phyloP scores from a whole-genome alignment of 2,329 filamentous ascomycete genomes.

The Ustulina deusta region DNA sequence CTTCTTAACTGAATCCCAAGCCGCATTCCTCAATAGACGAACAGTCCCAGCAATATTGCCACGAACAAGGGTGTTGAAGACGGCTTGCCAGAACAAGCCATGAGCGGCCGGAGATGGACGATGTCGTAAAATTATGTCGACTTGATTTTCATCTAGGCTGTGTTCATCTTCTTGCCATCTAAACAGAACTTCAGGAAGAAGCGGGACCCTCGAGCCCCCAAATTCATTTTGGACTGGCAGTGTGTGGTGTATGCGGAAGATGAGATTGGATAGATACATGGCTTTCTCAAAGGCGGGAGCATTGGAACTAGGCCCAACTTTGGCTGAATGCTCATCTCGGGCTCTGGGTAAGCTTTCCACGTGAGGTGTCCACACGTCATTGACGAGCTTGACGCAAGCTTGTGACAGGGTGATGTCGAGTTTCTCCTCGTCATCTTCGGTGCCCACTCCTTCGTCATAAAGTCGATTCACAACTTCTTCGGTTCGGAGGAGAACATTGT shows the following conservation, averaged over 20 bases:
- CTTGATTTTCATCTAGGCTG: conserved; percentile 75
- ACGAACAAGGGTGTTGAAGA: conserved; percentile 80
- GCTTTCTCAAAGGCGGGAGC: conserved; percentile 79
- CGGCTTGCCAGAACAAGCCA: conserved; percentile 83
- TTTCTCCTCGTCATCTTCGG: conserved; percentile 66
- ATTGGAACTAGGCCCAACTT: conserved; percentile 73
- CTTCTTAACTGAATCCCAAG: conserved; percentile 81
- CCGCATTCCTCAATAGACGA: conserved; percentile 77
- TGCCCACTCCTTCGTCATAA: conserved; percentile 71
- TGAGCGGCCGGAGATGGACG: conserved; percentile 81
- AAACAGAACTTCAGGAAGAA: conserved; percentile 82
- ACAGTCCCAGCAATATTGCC: conserved; percentile 77
- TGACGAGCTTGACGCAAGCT: conserved; percentile 63
- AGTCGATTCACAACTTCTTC: conserved; percentile 76
- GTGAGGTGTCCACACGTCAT: conserved; percentile 67
- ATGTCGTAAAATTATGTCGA: conserved; percentile 71
- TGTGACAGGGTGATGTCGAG: conserved; percentile 68
- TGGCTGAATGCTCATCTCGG: conserved; percentile 66
- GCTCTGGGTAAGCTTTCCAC: conserved; percentile 61
- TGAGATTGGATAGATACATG: conserved; percentile 79
- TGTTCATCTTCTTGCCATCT: conserved; percentile 85
- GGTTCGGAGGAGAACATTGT: conserved; percentile 78
- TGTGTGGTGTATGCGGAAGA: conserved; percentile 82
- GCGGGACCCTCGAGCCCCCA: conserved; percentile 56
- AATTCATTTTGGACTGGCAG: conserved; percentile 57